Evolutionary conservation across 1,284 basidiomycete genomes (phyloP).

Genomic region (Sporisorium graminicola): DNA sequence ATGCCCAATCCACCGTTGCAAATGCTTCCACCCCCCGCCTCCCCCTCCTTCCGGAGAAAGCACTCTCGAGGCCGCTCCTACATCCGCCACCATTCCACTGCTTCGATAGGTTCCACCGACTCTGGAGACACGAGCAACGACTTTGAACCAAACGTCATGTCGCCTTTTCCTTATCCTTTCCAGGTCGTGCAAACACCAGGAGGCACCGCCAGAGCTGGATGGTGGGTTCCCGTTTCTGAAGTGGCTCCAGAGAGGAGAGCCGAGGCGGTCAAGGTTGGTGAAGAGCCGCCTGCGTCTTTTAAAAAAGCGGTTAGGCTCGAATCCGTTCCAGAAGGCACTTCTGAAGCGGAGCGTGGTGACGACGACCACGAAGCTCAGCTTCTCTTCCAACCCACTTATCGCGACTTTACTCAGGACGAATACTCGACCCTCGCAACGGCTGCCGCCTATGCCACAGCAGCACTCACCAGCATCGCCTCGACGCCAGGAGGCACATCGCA

Average conservation of each 20-base stretch:
- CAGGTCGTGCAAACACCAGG: slow-evolving; percentile 63
- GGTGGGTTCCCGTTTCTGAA: slow-evolving; percentile 60
- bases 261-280: slow-evolving; percentile 34
- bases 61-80: slow-evolving; percentile 10
- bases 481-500: slow-evolving; percentile 31
- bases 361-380: slow-evolving; percentile 31
- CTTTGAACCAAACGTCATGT: slow-evolving; percentile 50
- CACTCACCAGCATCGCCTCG: slow-evolving; percentile 56
- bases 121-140: slow-evolving; percentile 29
- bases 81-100: slow-evolving; percentile 21
- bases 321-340: slow-evolving; percentile 15
- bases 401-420: slow-evolving; percentile 52
- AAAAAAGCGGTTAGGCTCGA: slow-evolving; percentile 5
- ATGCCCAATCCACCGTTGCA: slow-evolving; percentile 61
- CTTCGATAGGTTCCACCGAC: slow-evolving; percentile 29
- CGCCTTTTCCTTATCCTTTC: slow-evolving; percentile 57
- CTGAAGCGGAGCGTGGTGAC: not conserved
- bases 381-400: slow-evolving; percentile 57
- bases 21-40: slow-evolving; percentile 60
- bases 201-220: slow-evolving; percentile 58
- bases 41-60: slow-evolving; percentile 41
- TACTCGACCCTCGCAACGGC: slow-evolving; percentile 61
- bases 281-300: slow-evolving; percentile 6
- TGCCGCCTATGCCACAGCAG: slow-evolving; percentile 62
- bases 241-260: slow-evolving; percentile 42